Conservation (phyloP, 2,329 filamentous ascomycete genomes). For the Cadophora luteo-olivacea region DNA sequence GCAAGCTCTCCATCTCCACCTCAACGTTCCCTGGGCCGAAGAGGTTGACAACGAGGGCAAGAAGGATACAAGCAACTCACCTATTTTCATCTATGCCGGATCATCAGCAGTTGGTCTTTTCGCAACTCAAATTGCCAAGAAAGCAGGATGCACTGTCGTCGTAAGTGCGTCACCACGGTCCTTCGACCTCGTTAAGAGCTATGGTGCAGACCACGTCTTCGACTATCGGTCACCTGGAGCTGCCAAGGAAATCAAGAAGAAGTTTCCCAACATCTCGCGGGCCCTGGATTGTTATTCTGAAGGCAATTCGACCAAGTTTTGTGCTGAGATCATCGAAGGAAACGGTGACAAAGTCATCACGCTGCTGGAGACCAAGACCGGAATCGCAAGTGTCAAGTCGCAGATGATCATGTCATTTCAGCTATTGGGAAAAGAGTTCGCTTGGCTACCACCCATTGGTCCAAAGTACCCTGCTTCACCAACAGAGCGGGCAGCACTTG, state of each 20-base stretch:
- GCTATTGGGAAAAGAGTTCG: slow-evolving; percentile 15
- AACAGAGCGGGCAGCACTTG: slow-evolving; percentile 21
- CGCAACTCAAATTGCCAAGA: background rate
- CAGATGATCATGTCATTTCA: background rate
- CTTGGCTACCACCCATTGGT: slow-evolving; percentile 34
- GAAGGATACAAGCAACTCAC: background rate
- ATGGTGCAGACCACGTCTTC: background rate
- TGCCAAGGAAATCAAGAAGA: background rate
- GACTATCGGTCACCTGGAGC: background rate
- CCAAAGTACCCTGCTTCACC: slow-evolving; percentile 19
- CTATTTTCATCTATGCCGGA: background rate
- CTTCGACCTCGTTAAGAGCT: background rate
- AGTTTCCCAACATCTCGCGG: background rate
- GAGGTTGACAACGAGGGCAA: background rate
- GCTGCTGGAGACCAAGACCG: background rate
- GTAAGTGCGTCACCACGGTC: background rate
- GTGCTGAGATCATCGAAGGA: background rate
- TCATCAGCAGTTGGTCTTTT: background rate
- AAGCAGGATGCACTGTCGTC: background rate
- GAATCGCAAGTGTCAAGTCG: background rate
- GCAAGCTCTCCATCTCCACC: background rate
- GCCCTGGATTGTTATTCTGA: background rate
- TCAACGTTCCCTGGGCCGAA: background rate
- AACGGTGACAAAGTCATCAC: background rate
- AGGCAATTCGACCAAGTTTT: background rate